phyloP scores from a whole-genome alignment of 805 yeast species.

The Hanseniaspora lindneri region DNA sequence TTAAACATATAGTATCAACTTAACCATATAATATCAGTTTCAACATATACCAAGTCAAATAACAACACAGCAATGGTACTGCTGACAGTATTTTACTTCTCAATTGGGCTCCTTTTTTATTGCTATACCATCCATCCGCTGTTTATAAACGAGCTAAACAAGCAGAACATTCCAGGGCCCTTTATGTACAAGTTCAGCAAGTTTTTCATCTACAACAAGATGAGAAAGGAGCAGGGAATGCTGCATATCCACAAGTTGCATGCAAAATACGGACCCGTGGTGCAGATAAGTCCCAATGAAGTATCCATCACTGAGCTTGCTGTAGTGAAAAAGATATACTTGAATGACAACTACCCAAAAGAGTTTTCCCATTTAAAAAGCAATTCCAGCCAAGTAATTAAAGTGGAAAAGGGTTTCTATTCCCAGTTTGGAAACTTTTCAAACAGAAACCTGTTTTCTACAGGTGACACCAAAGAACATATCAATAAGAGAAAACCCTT shows the following conservation, averaged over 20 bases:
- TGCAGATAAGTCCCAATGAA: slow-evolving; percentile 28
- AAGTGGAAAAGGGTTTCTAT: slow-evolving; percentile 2
- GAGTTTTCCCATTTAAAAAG: slow-evolving; percentile 11
- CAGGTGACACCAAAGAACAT: slow-evolving; percentile 40
- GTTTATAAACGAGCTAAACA: slow-evolving; percentile 35
- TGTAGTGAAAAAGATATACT: slow-evolving; percentile 44
- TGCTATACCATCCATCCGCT: slow-evolving; percentile 36
- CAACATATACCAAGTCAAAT: too few relatives aligned
- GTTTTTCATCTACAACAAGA: slow-evolving; percentile 33
- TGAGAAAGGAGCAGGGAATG: slow-evolving; percentile 40
- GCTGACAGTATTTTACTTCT: not conserved
- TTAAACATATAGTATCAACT: too few relatives aligned
- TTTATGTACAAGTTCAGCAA: slow-evolving; percentile 37
- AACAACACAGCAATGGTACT: not conserved
- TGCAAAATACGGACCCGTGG: slow-evolving; percentile 13
- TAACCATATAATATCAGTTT: too few relatives aligned
- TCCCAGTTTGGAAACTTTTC: slow-evolving; percentile 15
- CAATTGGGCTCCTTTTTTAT: slow-evolving; percentile 21
- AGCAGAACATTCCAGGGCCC: slow-evolving; percentile 47
- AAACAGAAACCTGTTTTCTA: slow-evolving; percentile 44
- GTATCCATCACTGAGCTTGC: slow-evolving; percentile 44
- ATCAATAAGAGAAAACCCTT: slow-evolving; percentile 33
- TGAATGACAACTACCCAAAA: slow-evolving; percentile 44
- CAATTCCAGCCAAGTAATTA: not conserved
- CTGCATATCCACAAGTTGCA: slow-evolving; percentile 33